Base-by-base conservation (phyloP, 1,139 yeast species). In the Hansenula lynferdii region DNA sequence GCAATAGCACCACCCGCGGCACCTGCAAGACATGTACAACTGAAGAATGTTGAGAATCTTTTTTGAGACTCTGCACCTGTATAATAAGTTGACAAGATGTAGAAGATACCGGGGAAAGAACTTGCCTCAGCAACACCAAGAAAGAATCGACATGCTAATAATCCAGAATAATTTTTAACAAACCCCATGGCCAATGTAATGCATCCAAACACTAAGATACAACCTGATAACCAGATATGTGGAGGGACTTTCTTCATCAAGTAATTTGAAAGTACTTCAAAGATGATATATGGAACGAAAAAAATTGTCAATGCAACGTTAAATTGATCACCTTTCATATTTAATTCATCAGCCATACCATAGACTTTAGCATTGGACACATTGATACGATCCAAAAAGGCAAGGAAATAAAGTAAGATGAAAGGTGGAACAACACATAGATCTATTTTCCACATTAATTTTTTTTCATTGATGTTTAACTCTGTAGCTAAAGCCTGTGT, bases 1-100 rank as follows among this genome's bases (percentile, higher is more conserved):
- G 85, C 85, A 43, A 85, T 72, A 37, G 86, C 75, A 42, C 95
- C 94, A 40, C 87, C 84, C 60, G 85, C 84, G 5, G 90, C 95
- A 56, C 92, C 89, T 20, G 90, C 84, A 26, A 69, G 48, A 37
- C 71, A 67, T 10, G 75, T 69, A 35, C 67, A 64, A 28, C 66
- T 57, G 44, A 68, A 67, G 35, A 70, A 62, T 42, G 60, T 62
- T 8, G 72, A 42, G 40, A 50, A 51, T 45, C 76, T 59, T 37
- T 55, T 57, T 22, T 70, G 74, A 17, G 66, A 62, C 49, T 70
- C 73, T 38, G 58, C 57, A 39, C 64, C 59, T 33, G 66, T 60
- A 48, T 67, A 70, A 40, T 67, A 62, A n/a, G 67, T 58, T 8
- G 72, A 59, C 16, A 69, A 50, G 38, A 65, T 62, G 56, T 69